These are phyloP conservation scores for Lasiodiplodia sp. DNA, from an alignment of 2,329 filamentous ascomycete genomes.

Conservation along the genomic window DNA sequence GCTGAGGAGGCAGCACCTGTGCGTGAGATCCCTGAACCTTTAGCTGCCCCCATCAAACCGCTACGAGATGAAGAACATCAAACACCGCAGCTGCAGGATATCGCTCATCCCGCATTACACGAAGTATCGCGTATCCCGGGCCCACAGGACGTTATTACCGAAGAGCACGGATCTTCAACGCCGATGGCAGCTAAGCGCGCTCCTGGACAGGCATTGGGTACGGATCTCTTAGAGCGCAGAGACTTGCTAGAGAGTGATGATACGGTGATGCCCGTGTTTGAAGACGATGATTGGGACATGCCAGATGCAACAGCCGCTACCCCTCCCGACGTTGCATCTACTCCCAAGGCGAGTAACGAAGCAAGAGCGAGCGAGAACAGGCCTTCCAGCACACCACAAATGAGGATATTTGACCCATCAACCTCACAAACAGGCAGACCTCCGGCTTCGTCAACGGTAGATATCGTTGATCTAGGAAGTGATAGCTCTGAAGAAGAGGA, in stretches of 20 bases:
- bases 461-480: conserved; percentile 13
- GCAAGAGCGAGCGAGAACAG: background rate
- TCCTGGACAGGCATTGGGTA: background rate
- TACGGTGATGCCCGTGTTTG: background rate
- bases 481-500: background rate
- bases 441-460: background rate
- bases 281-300: conserved; percentile 21
- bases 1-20: background rate
- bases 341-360: background rate
- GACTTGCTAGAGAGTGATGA: background rate
- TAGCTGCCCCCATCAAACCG: no score
- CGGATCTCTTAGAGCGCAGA: background rate
- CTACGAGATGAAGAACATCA: no score
- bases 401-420: background rate
- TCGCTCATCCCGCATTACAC: background rate
- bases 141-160: background rate
- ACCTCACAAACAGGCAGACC: background rate
- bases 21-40: no score
- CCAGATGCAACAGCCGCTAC: background rate
- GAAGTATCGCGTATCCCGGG: background rate
- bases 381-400: background rate
- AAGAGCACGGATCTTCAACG: background rate
- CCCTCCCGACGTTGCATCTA: background rate
- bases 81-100: background rate
- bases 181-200: background rate